Base-by-base conservation (phyloP, 805 yeast genomes). In the Ogataea siamensis region DNA sequence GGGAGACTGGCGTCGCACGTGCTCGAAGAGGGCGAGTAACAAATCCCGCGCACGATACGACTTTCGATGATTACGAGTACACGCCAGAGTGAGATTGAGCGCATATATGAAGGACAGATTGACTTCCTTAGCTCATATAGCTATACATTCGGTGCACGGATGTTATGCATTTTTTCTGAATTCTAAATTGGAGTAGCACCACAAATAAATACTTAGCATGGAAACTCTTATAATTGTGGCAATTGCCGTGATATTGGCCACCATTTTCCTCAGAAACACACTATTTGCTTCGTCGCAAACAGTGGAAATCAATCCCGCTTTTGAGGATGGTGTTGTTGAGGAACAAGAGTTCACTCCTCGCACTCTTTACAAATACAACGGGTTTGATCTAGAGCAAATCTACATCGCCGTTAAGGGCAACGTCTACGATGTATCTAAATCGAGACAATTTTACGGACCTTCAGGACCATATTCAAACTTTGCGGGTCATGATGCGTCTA, bases 401-500 rank as follows among this genome's bases (percentile, higher is more conserved):
- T 83, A 81, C 54, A 75, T 91, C 45, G 93, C 87, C 0, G 87
- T 91, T n/a, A 77, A 73, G 50, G 95, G 96, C 1, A 80, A 72
- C 17, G 95, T 91, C 3, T 91, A 74, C 54, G 96, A 91, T 55
- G 95, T 87, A 14, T 68, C 86, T 5, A 67, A 70, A 8, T 95
- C 95, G 0, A 76, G 89, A 47, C 74, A 76, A 32, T 89, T 91
- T 58, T 91, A 91, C 61, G 98, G 98, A 0, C 98, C 98, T 5
- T 86, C 91, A 20, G 97, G 97, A 0, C 95, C 96, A 0, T 91
- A 91, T 63, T 80, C 85, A 28, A 87, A 85, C 56, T 91, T 91
- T 70, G 97, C 97, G 0, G 98, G 98, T 2, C 83, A 86, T 50
- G 98, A 91, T 64, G 97, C 97, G 3, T 83, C 94, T 1, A 71